phyloP scores from a whole-genome alignment of 805 yeast genomes.

The Debaryomyces hansenii region DNA sequence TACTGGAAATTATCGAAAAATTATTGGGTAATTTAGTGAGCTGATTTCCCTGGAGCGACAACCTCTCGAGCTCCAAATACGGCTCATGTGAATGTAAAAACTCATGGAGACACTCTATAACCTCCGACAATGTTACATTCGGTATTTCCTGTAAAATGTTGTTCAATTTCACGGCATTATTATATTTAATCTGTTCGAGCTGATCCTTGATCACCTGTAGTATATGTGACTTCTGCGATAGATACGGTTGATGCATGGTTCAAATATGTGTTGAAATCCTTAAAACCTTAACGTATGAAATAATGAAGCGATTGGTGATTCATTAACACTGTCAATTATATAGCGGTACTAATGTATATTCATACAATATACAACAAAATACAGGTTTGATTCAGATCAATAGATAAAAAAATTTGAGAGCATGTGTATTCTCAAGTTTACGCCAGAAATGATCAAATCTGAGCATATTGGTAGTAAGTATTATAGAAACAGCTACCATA shows the following conservation, averaged over 20 bases:
- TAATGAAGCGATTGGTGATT: too few species aligned
- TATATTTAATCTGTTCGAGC: conserved; percentile 18
- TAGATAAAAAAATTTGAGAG: background rate
- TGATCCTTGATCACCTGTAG: conserved; percentile 21
- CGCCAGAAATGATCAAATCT: background rate
- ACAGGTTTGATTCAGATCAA: too few species aligned
- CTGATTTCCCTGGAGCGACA: conserved; percentile 55
- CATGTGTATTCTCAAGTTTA: background rate
- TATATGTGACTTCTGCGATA: conserved; percentile 9
- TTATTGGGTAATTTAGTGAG: conserved; percentile 48
- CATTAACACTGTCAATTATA: too few species aligned
- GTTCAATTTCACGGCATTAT: conserved; percentile 20
- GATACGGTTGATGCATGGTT: conserved; percentile 10
- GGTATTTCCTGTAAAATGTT: conserved; percentile 8
- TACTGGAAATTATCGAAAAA: conserved; percentile 40
- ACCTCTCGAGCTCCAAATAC: conserved; percentile 42
- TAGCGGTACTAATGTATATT: too few species aligned
- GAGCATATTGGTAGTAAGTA: background rate
- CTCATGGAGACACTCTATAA: conserved; percentile 23
- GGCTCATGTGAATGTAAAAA: conserved; percentile 21
- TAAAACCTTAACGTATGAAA: too few species aligned
- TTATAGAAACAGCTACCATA: background rate
- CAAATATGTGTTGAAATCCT: too few species aligned
- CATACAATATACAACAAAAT: too few species aligned
- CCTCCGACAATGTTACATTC: conserved; percentile 13